Evolutionary conservation across 805 yeast genomes (phyloP).

Genomic region (Yarrowia porcina): DNA sequence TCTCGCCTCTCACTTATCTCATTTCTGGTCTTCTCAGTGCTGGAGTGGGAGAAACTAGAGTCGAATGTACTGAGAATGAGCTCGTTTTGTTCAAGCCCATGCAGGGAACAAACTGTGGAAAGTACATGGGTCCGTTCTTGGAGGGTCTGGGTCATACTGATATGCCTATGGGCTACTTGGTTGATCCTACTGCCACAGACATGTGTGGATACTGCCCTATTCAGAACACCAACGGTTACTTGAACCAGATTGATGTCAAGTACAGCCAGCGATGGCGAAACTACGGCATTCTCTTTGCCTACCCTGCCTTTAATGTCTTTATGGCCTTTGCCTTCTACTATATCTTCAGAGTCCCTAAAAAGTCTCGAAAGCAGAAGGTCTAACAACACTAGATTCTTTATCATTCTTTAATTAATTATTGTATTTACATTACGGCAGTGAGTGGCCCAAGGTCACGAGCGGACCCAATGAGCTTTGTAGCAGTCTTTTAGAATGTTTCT

Average conservation of each 20-base stretch:
- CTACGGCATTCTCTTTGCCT: constrained; percentile 54
- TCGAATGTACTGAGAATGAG: constrained; percentile 51
- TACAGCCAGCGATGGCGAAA: constrained; percentile 51
- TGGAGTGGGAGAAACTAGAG: constrained; percentile 47
- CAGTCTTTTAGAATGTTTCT: no score
- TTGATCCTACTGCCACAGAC: constrained; percentile 45
- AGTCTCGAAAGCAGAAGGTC: constrained; percentile 14
- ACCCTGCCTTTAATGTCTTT: constrained; percentile 46
- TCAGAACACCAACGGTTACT: constrained; percentile 55
- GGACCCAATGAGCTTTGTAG: no score
- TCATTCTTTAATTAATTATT: background rate
- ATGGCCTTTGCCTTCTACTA: constrained; percentile 52
- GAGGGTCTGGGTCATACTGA: constrained; percentile 35
- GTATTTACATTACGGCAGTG: no score
- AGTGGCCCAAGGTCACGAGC: no score
- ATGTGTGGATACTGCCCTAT: constrained; percentile 61
- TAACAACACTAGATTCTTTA: background rate
- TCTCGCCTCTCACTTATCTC: constrained; percentile 67
- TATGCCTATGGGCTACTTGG: constrained; percentile 44
- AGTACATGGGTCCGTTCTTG: constrained; percentile 46
- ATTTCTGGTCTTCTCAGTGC: constrained; percentile 51
- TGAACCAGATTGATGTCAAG: constrained; percentile 41
- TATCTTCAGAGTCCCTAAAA: constrained; percentile 66
- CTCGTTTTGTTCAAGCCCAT: constrained; percentile 52
- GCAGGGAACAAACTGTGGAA: constrained; percentile 55